Percentiles rank a stretch among this genome's conserved stretches.
Evolutionary conservation across 495 filamentous ascomycete genomes (phyloP).

Genomic region (Hypoxylon intermedium): DNA sequence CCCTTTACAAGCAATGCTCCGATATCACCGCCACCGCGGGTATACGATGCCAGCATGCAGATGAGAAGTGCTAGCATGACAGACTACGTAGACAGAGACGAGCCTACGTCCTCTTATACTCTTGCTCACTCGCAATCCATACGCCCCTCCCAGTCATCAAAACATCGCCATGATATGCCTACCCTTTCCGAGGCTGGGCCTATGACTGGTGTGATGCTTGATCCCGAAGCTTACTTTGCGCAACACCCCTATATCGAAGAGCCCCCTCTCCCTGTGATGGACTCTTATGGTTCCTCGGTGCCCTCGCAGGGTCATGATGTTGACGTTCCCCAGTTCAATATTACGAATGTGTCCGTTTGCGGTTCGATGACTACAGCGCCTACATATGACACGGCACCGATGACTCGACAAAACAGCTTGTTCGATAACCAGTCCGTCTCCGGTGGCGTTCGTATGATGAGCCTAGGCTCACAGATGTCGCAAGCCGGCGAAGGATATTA

Average conservation of each 20-base stretch:
- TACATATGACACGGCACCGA: constrained; percentile 51
- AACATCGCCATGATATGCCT: constrained; percentile 37
- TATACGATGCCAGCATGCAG: constrained; percentile 24
- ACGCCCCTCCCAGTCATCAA: constrained; percentile 31
- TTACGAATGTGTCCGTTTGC: constrained; percentile 45
- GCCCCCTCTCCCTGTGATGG: constrained; percentile 8
- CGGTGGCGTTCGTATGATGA: constrained; percentile 51
- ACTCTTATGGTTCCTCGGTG: constrained; percentile 22
- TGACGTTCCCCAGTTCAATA: constrained; percentile 40
- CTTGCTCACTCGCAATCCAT: constrained; percentile 32
- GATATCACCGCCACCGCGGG: constrained; percentile 34
- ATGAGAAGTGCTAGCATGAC: constrained; percentile 27
- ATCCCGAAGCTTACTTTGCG: constrained; percentile 41
- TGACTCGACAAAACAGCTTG: constrained; percentile 55
- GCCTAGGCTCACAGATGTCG: constrained; percentile 53
- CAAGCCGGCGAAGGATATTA: constrained; percentile 34
- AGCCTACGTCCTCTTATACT: constrained; percentile 28
- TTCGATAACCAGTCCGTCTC: constrained; percentile 48
- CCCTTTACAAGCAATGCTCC: constrained; percentile 37
- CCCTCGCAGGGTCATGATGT: constrained; percentile 33
- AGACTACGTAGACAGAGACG: constrained; percentile 35
- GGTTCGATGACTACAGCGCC: constrained; percentile 56
- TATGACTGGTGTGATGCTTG: constrained; percentile 33
- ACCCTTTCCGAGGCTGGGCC: constrained; percentile 29
- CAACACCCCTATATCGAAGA: constrained; percentile 30